Evolutionary conservation across 352 stramenopile genomes (phyloP), one percentile per base, ranked within the genome.

Genomic region (Pythium dissimile): DNA sequence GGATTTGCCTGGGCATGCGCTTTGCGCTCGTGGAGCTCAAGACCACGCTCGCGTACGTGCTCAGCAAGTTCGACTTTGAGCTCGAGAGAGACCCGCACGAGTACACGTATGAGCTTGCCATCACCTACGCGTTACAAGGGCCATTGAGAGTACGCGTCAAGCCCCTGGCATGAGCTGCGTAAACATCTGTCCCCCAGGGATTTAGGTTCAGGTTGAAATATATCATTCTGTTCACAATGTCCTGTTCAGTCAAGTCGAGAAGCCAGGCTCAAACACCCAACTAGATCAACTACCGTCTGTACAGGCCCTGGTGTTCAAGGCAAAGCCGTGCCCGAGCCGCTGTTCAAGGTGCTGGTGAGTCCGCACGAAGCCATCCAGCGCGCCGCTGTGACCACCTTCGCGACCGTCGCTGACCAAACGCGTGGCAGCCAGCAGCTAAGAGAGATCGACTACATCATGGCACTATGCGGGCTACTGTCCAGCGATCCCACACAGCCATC

Each of bases 281-380:
- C n/a, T n/a, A n/a, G n/a, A n/a, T n/a, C n/a, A n/a, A n/a, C n/a
- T n/a, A n/a, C 50, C 69, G 0, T 57, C 59, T 32, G 58, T 65
- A 5, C 62, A 62, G 27, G 47, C 56, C 2, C 51, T 57, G 8
- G 45, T 88, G 21, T 68, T 69, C 30, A 73, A 66, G 24, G 26
- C 55, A 15, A 20, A n/a, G n/a, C 54, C 9, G 69, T 91, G 20
- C 62, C 86, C 3, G 59, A 68, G 2, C 72, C 68, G 24, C 66
- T 75, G 18, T 53, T 87, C 27, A 48, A 71, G 28, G 66, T 87
- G 32, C 54, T 88, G 18, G 37, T 38, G 27, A 88, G 75, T 39
- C 67, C 71, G 1, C 75, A 89, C 37, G 78, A 89, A 56, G 66
- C 77, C 27, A 87, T 89, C 39, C 71, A 86, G 46, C 75, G 78